A percentile compares a stretch with the other conserved stretches of the same genome.
Conservation (phyloP, 2,329 filamentous ascomycete species). For the Fusarium sp. region DNA sequence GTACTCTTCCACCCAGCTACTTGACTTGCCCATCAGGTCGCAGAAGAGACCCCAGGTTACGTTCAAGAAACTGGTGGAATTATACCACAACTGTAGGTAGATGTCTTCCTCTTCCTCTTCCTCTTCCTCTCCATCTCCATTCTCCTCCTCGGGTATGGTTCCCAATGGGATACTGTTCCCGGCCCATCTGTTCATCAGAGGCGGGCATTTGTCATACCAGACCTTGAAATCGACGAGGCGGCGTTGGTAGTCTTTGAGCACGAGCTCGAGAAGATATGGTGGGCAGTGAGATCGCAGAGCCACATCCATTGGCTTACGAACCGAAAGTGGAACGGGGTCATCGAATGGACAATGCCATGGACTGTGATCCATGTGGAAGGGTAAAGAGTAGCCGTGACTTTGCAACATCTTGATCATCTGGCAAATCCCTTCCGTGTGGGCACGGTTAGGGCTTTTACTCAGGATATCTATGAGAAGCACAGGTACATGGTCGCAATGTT, state of each 20-base stretch:
- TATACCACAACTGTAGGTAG: too few relatives aligned
- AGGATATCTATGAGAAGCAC: background rate
- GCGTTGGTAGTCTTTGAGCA: background rate
- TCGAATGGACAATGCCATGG: background rate
- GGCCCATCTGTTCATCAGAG: background rate
- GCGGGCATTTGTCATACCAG: fast-evolving
- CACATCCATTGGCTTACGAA: background rate
- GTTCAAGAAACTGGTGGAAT: background rate
- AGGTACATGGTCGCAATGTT: background rate
- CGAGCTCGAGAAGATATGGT: background rate
- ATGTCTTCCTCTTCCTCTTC: too few relatives aligned
- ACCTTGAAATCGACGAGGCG: background rate
- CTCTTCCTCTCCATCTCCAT: too few relatives aligned
- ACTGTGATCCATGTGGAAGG: background rate
- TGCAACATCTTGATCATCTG: constrained; percentile 4
- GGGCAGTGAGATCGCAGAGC: background rate
- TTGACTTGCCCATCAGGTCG: background rate
- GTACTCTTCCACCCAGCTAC: background rate
- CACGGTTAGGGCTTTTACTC: background rate
- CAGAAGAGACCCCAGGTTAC: background rate
- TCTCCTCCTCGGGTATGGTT: too few relatives aligned
- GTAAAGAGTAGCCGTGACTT: background rate
- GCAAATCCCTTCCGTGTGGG: background rate
- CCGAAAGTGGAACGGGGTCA: background rate
- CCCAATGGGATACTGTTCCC: background rate